A percentile compares a stretch with the other conserved stretches of the same genome.
Conservation (phyloP, 108 stramenopile genomes). For the Cyclotella cryptica region DNA sequence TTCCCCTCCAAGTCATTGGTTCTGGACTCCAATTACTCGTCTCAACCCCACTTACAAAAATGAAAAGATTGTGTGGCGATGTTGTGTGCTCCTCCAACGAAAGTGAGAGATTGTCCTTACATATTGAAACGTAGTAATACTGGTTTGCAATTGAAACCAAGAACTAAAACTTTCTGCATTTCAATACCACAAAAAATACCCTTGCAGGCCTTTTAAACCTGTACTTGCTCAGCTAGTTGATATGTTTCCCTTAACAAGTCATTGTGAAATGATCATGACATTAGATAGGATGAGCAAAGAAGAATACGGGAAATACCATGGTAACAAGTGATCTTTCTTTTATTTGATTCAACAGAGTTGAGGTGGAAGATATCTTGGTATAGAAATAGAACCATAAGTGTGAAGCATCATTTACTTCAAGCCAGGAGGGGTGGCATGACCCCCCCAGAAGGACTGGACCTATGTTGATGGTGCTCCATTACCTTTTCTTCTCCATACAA, state of each 20-base stretch:
- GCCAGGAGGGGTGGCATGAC: no score
- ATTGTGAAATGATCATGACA: conserved; percentile 94
- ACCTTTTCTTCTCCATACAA: conserved; percentile 56
- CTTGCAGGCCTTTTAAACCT: conserved; percentile 79
- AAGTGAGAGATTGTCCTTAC: no score
- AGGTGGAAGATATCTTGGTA: no score
- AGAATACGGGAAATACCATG: conserved; percentile 49
- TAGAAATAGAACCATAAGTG: no score
- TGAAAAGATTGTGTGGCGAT: conserved; percentile 66
- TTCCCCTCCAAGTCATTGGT: conserved; percentile 53
- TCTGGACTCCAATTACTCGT: conserved; percentile 59
- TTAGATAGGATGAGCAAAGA: conserved; percentile 87
- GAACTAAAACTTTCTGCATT: no score
- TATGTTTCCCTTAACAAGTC: conserved; percentile 94
- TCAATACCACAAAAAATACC: conserved; percentile 36
- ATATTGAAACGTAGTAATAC: no score
- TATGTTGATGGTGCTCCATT: conserved; percentile 56
- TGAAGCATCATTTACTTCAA: no score
- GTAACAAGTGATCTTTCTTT: background rate
- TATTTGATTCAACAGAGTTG: no score
- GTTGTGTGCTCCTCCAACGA: conserved; percentile 84
- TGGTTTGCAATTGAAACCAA: no score
- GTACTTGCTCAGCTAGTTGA: conserved; percentile 90
- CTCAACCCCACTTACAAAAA: conserved; percentile 62
- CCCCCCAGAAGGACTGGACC: no score